Evolutionary conservation across 805 yeast species (phyloP).

Genomic region (Saccharomycopsis fodiens): DNA sequence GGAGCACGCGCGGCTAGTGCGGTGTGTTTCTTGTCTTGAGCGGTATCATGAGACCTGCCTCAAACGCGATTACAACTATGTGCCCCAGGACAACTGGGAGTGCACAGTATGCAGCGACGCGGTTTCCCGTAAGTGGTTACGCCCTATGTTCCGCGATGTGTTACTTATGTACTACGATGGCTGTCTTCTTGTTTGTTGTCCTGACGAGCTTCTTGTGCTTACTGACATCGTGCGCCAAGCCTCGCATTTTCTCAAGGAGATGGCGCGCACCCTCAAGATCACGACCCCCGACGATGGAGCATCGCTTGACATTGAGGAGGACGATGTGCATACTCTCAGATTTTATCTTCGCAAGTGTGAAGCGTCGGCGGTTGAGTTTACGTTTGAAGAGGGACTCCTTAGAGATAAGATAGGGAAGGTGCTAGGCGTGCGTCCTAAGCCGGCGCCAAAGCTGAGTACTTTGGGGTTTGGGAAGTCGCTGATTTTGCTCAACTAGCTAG

Average conservation of each 20-base stretch:
- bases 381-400: constrained; percentile 27
- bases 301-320: constrained; percentile 21
- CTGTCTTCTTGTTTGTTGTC: constrained; percentile 25
- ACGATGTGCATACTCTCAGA: constrained; percentile 28
- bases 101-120: constrained; percentile 45
- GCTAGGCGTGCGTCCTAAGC: not conserved
- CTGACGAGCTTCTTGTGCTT: constrained; percentile 29
- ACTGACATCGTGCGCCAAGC: constrained; percentile 22
- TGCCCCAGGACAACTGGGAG: constrained; percentile 33
- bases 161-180: constrained; percentile 26
- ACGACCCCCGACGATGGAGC: constrained; percentile 22
- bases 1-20: constrained; percentile 52
- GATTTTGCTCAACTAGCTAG: constrained; percentile 11
- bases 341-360: constrained; percentile 41
- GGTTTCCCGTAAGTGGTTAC: constrained; percentile 28
- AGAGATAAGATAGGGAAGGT: not conserved
- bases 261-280: constrained; percentile 20
- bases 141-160: constrained; percentile 31
- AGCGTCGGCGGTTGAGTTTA: constrained; percentile 33
- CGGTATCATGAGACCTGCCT: constrained; percentile 66
- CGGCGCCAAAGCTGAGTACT: not conserved
- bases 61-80: constrained; percentile 28
- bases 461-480: constrained; percentile 14
- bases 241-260: constrained; percentile 12
- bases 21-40: constrained; percentile 61